phyloP scores from a whole-genome alignment of 2,329 filamentous ascomycete species.

The Colletotrichum sp. region DNA sequence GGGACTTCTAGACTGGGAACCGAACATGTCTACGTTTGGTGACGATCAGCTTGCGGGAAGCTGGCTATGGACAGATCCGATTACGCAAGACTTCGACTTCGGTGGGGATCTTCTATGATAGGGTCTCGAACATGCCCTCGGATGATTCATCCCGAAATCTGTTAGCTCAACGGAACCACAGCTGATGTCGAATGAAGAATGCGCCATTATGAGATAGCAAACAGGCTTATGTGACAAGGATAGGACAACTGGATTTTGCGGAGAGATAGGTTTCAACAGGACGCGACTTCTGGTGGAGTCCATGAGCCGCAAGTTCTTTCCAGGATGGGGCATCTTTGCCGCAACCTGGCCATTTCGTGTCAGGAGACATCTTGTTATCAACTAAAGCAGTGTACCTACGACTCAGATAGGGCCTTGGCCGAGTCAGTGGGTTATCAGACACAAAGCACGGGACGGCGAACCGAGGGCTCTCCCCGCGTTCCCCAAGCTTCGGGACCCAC shows the following conservation, averaged over 20 bases:
- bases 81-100: neutral
- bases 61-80: neutral
- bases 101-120: neutral
- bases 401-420: neutral
- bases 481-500: neutral
- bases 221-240: neutral
- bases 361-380: neutral
- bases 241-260: neutral
- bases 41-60: neutral
- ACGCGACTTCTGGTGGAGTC: neutral
- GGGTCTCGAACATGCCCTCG: neutral
- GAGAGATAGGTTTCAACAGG: neutral
- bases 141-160: neutral
- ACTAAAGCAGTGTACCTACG: too few relatives aligned
- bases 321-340: neutral
- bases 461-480: conserved; percentile 1
- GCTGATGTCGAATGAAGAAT: neutral
- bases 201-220: neutral
- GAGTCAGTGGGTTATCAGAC: neutral
- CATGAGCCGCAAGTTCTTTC: neutral
- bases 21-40: neutral
- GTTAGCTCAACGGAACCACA: neutral
- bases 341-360: neutral
- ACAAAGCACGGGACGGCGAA: neutral
- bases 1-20: neutral